Evolutionary conservation across 2,329 filamentous ascomycete genomes (phyloP).

Genomic region (Apiospora kogelbergensis): DNA sequence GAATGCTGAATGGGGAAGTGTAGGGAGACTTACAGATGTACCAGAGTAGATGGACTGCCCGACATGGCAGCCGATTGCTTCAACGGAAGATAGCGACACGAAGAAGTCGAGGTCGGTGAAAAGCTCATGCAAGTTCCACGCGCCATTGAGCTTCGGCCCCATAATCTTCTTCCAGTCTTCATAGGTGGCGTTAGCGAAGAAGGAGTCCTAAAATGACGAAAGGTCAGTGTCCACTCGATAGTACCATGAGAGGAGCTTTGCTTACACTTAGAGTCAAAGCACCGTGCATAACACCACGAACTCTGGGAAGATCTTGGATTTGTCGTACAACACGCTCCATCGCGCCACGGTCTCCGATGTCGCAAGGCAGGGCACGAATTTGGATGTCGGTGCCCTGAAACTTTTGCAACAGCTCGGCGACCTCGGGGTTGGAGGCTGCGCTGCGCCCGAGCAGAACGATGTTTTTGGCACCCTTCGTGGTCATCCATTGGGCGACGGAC

Average conservation of each 20-base stretch:
- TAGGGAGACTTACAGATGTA: not conserved
- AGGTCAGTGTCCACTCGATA: constrained; percentile 21
- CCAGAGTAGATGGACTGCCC: constrained; percentile 1
- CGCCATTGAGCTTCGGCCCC: not conserved
- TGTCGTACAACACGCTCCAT: not conserved
- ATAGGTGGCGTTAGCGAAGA: not conserved
- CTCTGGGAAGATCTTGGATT: not conserved
- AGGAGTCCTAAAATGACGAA: constrained; percentile 17
- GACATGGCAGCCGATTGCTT: not conserved
- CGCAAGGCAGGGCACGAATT: not conserved
- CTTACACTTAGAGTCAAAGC: constrained; percentile 8
- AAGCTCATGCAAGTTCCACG: not conserved
- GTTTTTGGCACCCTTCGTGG: constrained; percentile 18
- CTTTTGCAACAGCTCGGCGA: constrained; percentile 15
- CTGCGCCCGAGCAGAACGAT: constrained; percentile 20
- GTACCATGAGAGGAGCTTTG: constrained; percentile 20
- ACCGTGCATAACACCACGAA: not conserved
- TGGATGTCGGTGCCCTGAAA: not conserved
- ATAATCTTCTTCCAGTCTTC: not conserved
- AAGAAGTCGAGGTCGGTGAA: constrained; percentile 12
- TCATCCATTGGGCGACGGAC: constrained; percentile 23
- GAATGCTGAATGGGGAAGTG: no score
- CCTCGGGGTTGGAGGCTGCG: constrained; percentile 19
- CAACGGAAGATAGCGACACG: not conserved
- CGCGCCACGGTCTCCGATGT: not conserved